Evolutionary conservation across 768 basidiomycete species (phyloP).

Genomic region (Pholiota conissans): DNA sequence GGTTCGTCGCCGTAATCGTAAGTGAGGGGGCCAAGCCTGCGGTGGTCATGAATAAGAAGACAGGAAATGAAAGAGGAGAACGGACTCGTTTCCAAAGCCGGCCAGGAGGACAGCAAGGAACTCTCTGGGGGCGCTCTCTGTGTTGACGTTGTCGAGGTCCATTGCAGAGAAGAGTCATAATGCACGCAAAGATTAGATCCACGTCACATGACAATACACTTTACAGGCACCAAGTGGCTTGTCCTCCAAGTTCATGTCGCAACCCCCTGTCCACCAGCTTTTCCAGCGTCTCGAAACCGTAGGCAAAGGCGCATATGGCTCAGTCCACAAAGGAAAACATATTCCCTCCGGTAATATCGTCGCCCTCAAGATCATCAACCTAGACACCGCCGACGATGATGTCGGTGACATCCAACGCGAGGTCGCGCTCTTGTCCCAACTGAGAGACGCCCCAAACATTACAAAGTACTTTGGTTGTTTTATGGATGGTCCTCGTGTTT

Average conservation of each 20-base stretch:
- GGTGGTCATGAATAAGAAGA: constrained; percentile 16
- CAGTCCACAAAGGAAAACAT: constrained; percentile 90
- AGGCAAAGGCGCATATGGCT: constrained; percentile 94
- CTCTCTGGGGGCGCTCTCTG: constrained; percentile 61
- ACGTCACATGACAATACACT: constrained; percentile 14
- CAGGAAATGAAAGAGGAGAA: constrained; percentile 7
- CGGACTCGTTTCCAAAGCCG: constrained; percentile 91
- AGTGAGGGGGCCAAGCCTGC: constrained; percentile 73
- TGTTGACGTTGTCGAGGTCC: constrained; percentile 62
- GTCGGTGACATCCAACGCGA: constrained; percentile 96
- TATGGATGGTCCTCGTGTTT: constrained; percentile 92
- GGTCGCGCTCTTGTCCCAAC: constrained; percentile 87
- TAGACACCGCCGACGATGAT: constrained; percentile 96
- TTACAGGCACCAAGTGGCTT: constrained; percentile 10
- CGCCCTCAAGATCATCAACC: constrained; percentile 98
- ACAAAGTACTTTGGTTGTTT: constrained; percentile 97
- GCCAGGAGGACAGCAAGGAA: constrained; percentile 88
- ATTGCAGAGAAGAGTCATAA: constrained; percentile 31
- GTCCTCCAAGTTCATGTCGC: constrained; percentile 32
- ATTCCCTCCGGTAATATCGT: constrained; percentile 84
- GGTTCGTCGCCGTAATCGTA: constrained; percentile 78
- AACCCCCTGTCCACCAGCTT: constrained; percentile 72
- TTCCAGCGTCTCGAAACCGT: constrained; percentile 89
- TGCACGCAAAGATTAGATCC: constrained; percentile 12
- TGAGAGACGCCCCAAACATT: constrained; percentile 87